Base-by-base conservation (phyloP, 805 yeast genomes). In the Lipomyces lipofer region DNA sequence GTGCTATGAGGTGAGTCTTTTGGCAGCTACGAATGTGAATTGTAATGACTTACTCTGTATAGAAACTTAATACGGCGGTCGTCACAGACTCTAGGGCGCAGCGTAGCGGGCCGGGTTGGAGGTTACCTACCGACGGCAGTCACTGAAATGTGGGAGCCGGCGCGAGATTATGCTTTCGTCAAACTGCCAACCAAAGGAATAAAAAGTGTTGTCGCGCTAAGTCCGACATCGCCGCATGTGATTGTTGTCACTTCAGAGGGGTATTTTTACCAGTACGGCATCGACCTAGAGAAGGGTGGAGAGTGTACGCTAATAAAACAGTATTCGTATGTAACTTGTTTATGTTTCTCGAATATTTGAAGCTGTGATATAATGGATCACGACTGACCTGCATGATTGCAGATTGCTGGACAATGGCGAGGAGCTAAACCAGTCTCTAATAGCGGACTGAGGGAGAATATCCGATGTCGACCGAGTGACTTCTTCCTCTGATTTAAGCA, bases 241-340 rank as follows among this genome's bases (percentile, higher is more conserved):
- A 78, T 82, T 54, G 92, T 90, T 4, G 88, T 88, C 2, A 88
- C 96, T 0, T 78, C 85, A 0, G 87, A 83, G 52, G 98, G 98
- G 0, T 81, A 79, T 61, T 85, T 87, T 62, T 86, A 85, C 64
- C 87, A 86, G 47, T 92, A 88, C 69, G 85, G 85, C 1, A 72
- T 92, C 43, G 94, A 89, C 58, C 84, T 94, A 0, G 95, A 85
- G 57, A 72, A 91, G 50, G 98, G 98, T 1, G 99, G 99, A 1
- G 97, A 91, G 66, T 92, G 98, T 71, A 80, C 85, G 36, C 73
- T 89, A 57, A 73, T 87, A 51, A 81, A 84, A 57, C 60, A 58
- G 30, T 58, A 54, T 36, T 58, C 62, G 62, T 54, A 35, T 22
- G 59, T 54, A 15, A 19, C 17, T 32, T 19, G n/a, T 10, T 19